These are phyloP conservation scores for Cenococcum geophilum DNA, from an alignment of 495 filamentous ascomycete species.

Conservation along the genomic window DNA sequence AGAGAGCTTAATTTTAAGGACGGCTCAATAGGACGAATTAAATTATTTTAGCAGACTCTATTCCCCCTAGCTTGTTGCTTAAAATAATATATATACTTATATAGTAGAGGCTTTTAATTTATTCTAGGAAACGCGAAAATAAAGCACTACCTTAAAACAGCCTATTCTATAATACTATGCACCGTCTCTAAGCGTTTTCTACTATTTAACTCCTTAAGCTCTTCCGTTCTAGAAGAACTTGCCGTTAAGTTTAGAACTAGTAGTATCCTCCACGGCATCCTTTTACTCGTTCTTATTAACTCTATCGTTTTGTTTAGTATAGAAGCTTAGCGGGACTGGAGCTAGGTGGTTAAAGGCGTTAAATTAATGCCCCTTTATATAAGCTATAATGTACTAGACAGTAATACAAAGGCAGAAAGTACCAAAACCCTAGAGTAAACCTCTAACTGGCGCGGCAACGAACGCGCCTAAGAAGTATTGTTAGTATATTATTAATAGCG, in stretches of 20 bases:
- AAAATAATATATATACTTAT: background rate
- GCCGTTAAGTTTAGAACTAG: conserved; percentile 20
- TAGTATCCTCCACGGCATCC: conserved; percentile 10
- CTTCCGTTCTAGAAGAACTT: conserved; percentile 21
- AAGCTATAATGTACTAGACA: conserved; percentile 48
- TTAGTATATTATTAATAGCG: background rate
- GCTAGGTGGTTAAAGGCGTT: conserved; percentile 56
- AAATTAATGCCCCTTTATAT: conserved; percentile 49
- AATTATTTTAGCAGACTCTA: too few relatives aligned
- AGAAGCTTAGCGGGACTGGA: background rate
- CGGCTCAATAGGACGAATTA: too few relatives aligned
- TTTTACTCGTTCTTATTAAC: conserved; percentile 11
- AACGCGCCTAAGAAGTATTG: conserved; percentile 50
- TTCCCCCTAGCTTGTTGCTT: too few relatives aligned
- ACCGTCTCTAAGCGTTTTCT: too few relatives aligned
- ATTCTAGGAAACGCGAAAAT: background rate
- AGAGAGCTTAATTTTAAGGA: too few relatives aligned
- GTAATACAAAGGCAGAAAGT: conserved; percentile 51
- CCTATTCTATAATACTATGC: background rate
- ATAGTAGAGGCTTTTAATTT: background rate
- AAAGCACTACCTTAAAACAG: background rate
- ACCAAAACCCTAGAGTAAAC: conserved; percentile 59
- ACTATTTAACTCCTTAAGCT: background rate
- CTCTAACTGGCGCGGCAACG: conserved; percentile 65
- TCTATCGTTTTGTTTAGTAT: background rate